These are phyloP conservation scores for Podaxis rugospora DNA, from an alignment of 768 basidiomycete genomes.

Conservation along the genomic window DNA sequence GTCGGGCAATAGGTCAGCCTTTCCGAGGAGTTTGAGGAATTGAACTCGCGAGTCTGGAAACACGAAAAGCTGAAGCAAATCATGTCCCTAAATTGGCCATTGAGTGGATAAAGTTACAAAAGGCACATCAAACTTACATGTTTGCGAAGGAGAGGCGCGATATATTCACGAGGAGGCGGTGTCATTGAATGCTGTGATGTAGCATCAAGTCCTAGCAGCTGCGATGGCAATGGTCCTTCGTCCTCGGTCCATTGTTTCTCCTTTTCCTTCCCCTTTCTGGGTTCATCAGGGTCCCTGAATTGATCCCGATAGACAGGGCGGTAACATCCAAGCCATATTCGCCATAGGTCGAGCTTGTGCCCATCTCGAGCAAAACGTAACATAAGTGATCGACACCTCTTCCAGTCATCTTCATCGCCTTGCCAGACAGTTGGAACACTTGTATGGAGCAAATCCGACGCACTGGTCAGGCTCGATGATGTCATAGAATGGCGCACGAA, in stretches of 20 bases:
- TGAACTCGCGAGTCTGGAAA: conserved; percentile 74
- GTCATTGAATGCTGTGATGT: conserved; percentile 19
- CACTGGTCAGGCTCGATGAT: conserved; percentile 25
- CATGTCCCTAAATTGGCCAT: conserved; percentile 39
- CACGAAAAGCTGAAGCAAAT: conserved; percentile 56
- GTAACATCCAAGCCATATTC: conserved; percentile 55
- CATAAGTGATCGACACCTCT: conserved; percentile 49
- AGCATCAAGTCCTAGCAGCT: conserved; percentile 20
- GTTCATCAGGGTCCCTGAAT: conserved; percentile 13
- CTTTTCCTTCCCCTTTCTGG: conserved; percentile 28
- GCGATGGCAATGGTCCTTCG: conserved; percentile 26
- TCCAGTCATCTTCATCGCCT: conserved; percentile 51
- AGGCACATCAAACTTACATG: conserved; percentile 43
- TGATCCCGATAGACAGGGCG: conserved; percentile 22
- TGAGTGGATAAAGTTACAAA: background rate
- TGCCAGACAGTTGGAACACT: conserved; percentile 18
- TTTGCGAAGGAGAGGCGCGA: conserved; percentile 47
- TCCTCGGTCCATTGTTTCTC: conserved; percentile 47
- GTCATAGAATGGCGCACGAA: conserved; percentile 22
- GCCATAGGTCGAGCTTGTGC: conserved; percentile 73
- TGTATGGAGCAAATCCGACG: conserved; percentile 13
- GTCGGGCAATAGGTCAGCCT: conserved; percentile 38
- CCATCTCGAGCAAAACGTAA: conserved; percentile 58
- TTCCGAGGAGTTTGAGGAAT: conserved; percentile 52
- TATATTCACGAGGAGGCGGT: conserved; percentile 33